phyloP scores from a whole-genome alignment of 2,329 filamentous ascomycete genomes.

The Pyrenophora tritici-repentis region DNA sequence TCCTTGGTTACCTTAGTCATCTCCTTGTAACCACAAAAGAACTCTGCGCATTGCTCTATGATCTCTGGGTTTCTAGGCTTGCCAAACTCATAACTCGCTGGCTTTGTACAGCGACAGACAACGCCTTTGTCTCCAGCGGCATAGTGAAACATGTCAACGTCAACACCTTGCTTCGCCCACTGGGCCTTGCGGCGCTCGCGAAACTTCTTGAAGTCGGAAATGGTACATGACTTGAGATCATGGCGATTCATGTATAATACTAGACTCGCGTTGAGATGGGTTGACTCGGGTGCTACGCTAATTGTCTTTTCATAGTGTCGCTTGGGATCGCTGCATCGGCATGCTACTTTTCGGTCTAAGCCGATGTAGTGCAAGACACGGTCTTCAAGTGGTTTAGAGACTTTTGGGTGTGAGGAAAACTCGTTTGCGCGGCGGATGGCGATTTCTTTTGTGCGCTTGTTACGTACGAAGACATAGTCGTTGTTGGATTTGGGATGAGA shows the following conservation, averaged over 20 bases:
- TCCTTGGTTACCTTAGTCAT: conserved; percentile 9
- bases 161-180: conserved; percentile 9
- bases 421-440: conserved; percentile 9
- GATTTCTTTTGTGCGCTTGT: conserved; percentile 9
- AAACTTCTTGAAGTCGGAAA: conserved; percentile 1
- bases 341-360: background rate
- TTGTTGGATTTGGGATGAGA: background rate
- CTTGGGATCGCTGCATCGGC: conserved; percentile 5
- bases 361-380: conserved; percentile 12
- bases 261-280: conserved; percentile 7
- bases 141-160: conserved; percentile 21
- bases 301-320: conserved; percentile 1
- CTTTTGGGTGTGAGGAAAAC: background rate
- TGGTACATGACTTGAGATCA: conserved; percentile 3
- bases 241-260: conserved; percentile 18
- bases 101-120: conserved; percentile 23
- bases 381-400: background rate
- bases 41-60: conserved; percentile 20
- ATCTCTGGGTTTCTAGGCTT: conserved; percentile 17
- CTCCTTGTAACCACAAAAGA: conserved; percentile 8
- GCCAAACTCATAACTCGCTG: background rate
- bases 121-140: conserved; percentile 8
- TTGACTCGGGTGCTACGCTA: conserved; percentile 5
- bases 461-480: conserved; percentile 9
- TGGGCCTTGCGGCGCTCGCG: background rate